These are phyloP conservation scores for Suillus sp. DNA, from an alignment of 768 basidiomycete species.

Conservation along the genomic window DNA sequence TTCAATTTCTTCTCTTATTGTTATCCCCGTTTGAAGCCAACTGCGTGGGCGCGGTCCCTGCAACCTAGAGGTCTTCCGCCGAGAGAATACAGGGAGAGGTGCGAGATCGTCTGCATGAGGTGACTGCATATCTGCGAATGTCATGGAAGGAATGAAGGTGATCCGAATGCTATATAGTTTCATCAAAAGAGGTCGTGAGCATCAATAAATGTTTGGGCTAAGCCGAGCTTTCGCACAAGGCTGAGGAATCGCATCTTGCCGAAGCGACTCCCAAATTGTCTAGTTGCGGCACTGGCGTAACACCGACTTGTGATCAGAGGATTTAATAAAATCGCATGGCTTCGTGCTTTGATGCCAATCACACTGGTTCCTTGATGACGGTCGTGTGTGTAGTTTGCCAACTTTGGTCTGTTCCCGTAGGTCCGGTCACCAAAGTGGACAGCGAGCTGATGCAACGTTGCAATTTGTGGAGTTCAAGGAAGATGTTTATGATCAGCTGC, in stretches of 20 bases:
- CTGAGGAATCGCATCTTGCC: constrained; percentile 19
- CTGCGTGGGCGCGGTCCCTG: constrained; percentile 34
- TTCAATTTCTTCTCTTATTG: constrained; percentile 3
- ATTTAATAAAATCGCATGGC: neutral
- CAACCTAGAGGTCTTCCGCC: constrained; percentile 21
- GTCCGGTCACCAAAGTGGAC: neutral
- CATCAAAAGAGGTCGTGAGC: neutral
- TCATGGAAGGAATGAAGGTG: neutral
- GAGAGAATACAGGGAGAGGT: constrained; percentile 13
- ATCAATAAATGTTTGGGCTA: constrained; percentile 7
- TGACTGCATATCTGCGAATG: neutral
- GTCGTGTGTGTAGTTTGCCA: neutral
- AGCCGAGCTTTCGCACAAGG: constrained; percentile 1
- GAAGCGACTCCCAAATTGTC: constrained; percentile 10
- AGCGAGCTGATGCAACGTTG: neutral
- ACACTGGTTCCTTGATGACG: neutral
- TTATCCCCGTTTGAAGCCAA: constrained; percentile 14
- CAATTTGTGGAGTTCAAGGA: neutral
- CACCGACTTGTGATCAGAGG: constrained; percentile 6
- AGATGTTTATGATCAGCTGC: neutral
- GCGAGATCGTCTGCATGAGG: constrained; percentile 19
- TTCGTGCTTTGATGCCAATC: neutral
- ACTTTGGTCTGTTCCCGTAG: neutral
- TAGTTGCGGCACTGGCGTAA: constrained; percentile 6
- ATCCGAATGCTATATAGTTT: neutral